Percentiles rank a stretch among this genome's conserved stretches.
These are phyloP conservation scores for Eudorina sp. DNA, from an alignment of 139 green algal genomes.

Conservation along the genomic window DNA sequence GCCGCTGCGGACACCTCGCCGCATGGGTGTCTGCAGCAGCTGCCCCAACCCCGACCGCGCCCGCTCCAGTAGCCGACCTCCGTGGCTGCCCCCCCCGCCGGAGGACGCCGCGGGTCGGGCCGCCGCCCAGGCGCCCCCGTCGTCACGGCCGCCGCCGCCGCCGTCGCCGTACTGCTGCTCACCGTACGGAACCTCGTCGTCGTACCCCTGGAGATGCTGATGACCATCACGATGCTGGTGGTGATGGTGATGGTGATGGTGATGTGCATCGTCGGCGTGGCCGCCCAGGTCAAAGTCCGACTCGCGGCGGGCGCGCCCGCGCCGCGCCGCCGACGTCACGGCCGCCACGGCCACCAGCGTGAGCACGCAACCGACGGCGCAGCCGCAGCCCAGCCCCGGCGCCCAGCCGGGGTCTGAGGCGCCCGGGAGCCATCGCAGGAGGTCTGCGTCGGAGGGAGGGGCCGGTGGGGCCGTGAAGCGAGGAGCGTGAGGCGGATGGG, in stretches of 20 bases:
- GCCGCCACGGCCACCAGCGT: background rate
- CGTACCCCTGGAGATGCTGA: background rate
- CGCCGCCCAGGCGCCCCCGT: background rate
- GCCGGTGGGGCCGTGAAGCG: too few species aligned
- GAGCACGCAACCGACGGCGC: background rate
- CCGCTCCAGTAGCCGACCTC: background rate
- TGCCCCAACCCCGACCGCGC: background rate
- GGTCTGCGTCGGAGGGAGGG: too few species aligned
- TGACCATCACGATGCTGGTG: too few species aligned
- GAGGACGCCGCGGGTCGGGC: background rate
- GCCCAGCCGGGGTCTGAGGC: background rate
- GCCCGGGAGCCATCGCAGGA: background rate
- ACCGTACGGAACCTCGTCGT: background rate
- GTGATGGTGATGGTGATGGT: too few species aligned
- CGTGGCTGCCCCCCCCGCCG: background rate
- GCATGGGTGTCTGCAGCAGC: background rate
- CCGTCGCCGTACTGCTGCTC: background rate
- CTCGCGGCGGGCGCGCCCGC: background rate
- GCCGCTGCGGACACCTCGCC: background rate
- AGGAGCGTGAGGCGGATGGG: too few species aligned
- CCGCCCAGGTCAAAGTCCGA: background rate
- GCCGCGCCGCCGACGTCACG: background rate
- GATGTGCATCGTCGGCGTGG: too few species aligned
- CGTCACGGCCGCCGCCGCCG: background rate
- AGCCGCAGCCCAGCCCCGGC: background rate